A percentile compares a stretch with the other conserved stretches of the same genome.
Conservation (phyloP, 108 stramenopile species). For the Skeletonema marinoi region DNA sequence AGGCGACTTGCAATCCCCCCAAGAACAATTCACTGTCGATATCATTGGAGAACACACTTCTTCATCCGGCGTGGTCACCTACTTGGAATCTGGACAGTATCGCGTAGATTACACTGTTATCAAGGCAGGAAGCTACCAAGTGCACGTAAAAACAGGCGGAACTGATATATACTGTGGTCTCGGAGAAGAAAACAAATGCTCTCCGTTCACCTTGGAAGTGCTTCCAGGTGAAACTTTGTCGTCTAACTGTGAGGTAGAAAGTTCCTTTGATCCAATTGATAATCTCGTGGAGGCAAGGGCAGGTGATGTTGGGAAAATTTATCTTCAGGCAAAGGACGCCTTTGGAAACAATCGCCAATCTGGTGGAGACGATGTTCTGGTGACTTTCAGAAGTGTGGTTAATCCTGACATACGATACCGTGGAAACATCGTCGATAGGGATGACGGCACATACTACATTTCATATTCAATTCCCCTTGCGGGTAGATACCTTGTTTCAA, state of each 20-base stretch:
- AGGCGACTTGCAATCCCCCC: conserved; percentile 44
- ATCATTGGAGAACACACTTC: conserved; percentile 25
- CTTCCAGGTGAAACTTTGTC: conserved; percentile 67
- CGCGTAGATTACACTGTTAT: conserved; percentile 61
- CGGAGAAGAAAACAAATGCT: conserved; percentile 76
- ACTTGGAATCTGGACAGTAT: conserved; percentile 72
- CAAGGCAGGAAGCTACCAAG: conserved; percentile 70
- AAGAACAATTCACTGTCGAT: conserved; percentile 69
- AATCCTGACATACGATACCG: conserved; percentile 44
- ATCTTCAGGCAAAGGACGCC: conserved; percentile 81
- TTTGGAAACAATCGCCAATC: conserved; percentile 70
- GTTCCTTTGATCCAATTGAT: conserved; percentile 54
- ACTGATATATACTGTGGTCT: conserved; percentile 81
- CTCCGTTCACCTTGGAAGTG: conserved; percentile 73
- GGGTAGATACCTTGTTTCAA: conserved; percentile 65
- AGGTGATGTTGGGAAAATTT: conserved; percentile 67
- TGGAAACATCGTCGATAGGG: conserved; percentile 59
- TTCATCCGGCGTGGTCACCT: conserved; percentile 50
- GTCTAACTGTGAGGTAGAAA: conserved; percentile 56
- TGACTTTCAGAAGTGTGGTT: conserved; percentile 21
- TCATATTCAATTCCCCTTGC: conserved; percentile 77
- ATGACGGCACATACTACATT: conserved; percentile 72
- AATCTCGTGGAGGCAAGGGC: conserved; percentile 69
- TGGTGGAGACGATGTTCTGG: conserved; percentile 72
- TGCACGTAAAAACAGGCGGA: conserved; percentile 79